Percentiles rank a stretch among this genome's conserved stretches.
Conservation (phyloP, 1,284 basidiomycete genomes). For the Pseudozyma thailandica region DNA sequence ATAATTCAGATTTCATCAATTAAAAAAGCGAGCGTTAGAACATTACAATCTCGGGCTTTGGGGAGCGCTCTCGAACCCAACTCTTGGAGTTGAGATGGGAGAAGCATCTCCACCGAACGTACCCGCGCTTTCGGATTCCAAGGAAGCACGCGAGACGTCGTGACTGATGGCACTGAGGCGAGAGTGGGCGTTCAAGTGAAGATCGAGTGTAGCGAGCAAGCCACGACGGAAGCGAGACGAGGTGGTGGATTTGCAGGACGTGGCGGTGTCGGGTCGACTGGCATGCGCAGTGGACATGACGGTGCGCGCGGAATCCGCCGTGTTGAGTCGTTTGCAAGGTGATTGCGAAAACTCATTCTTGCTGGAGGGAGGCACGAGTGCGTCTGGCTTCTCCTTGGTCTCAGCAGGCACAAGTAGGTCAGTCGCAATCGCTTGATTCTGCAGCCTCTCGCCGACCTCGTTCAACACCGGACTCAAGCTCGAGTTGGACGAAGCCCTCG, state of each 20-base stretch:
- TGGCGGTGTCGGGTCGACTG: conserved; percentile 9
- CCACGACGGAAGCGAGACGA: conserved; percentile 15
- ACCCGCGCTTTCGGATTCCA: conserved; percentile 24
- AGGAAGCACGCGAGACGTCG: conserved; percentile 9
- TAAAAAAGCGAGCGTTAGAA: too few species aligned
- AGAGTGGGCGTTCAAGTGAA: conserved; percentile 9
- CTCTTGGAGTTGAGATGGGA: neutral
- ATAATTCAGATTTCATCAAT: too few species aligned
- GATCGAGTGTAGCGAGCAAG: conserved; percentile 10
- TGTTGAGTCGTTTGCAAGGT: conserved; percentile 7
- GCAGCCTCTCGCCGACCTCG: neutral
- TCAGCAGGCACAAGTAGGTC: neutral
- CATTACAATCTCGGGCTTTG: too few species aligned
- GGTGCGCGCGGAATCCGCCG: conserved; percentile 18
- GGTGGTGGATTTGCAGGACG: conserved; percentile 14
- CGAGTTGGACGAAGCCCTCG: conserved; percentile 5
- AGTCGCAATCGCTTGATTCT: neutral
- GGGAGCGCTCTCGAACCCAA: too few species aligned
- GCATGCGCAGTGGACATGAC: conserved; percentile 3
- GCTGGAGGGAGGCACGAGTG: too few species aligned
- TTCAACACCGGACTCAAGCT: neutral
- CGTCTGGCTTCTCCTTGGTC: too few species aligned
- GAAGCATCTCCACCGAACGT: conserved; percentile 24
- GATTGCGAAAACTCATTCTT: neutral
- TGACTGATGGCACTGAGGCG: conserved; percentile 13